Evolutionary conservation across 257 asterid species (phyloP).

Genomic region (Solanum paucissectum): DNA sequence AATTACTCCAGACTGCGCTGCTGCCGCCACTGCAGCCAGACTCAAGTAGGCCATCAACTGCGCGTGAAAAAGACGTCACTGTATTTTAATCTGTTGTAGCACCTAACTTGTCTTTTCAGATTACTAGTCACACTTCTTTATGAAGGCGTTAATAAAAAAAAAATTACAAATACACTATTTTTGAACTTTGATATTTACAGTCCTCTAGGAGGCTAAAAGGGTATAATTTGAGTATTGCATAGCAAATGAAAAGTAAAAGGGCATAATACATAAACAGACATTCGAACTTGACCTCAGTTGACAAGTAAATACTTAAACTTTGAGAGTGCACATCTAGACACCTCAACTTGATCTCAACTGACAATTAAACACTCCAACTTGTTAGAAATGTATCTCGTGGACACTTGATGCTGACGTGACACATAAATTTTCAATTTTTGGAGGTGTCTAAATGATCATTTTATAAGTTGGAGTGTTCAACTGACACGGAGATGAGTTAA

Average conservation of each 20-base stretch:
- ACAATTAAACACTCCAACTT: not conserved
- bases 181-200: not conserved
- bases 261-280: not conserved
- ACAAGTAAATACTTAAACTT: not conserved
- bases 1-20: constrained; percentile 48
- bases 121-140: not conserved
- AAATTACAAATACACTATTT: not conserved
- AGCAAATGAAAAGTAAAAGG: not conserved
- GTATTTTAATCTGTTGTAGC: not conserved
- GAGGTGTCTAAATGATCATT: not conserved
- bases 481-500: not conserved
- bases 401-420: not conserved
- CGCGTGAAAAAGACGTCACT: not conserved
- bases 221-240: not conserved
- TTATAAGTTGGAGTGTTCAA: not conserved
- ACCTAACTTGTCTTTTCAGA: not conserved
- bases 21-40: constrained; percentile 67
- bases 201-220: not conserved
- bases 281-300: not conserved
- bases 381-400: not conserved
- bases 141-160: not conserved
- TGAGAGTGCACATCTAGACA: not conserved
- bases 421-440: not conserved
- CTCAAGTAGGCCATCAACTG: constrained; percentile 77
- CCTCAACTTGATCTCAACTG: not conserved